Conservation (phyloP, 257 asterid species). For the Echites panduratus region DNA sequence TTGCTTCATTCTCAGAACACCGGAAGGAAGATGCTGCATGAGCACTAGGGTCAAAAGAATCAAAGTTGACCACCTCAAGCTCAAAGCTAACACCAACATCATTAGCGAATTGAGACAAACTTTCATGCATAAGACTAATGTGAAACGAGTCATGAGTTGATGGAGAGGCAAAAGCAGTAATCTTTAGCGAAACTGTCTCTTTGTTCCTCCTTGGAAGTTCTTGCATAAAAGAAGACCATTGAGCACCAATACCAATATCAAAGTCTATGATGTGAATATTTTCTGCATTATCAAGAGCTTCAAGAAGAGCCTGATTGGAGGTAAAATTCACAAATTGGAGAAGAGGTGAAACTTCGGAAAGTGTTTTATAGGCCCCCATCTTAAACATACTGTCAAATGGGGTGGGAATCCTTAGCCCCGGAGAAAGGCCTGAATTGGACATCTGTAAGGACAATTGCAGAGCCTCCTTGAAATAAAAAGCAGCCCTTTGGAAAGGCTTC, state of each 20-base stretch:
- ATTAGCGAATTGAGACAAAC: slow-evolving; percentile 35
- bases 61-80: slow-evolving; percentile 53
- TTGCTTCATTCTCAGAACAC: slow-evolving; percentile 30
- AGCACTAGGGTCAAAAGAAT: slow-evolving; percentile 43
- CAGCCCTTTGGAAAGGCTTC: slow-evolving; percentile 43
- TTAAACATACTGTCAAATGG: slow-evolving; percentile 43
- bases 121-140: slow-evolving; percentile 50
- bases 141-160: slow-evolving; percentile 37
- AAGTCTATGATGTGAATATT: slow-evolving; percentile 46
- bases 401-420: slow-evolving; percentile 23
- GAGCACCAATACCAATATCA: slow-evolving; percentile 56
- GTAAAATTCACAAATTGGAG: slow-evolving; percentile 44
- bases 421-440: slow-evolving; percentile 20
- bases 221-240: slow-evolving; percentile 62
- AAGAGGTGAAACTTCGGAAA: slow-evolving; percentile 45
- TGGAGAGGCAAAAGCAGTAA: slow-evolving; percentile 54
- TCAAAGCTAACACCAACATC: slow-evolving; percentile 40
- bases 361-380: slow-evolving; percentile 46
- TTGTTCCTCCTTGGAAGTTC: slow-evolving; percentile 36
- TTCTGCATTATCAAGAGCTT: slow-evolving; percentile 32
- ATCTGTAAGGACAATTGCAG: slow-evolving; percentile 26
- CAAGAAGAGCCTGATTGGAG: slow-evolving; percentile 47
- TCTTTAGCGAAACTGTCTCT: slow-evolving; percentile 31
- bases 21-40: slow-evolving; percentile 30
- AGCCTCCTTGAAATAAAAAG: slow-evolving; percentile 44